Evolutionary conservation across 2,329 filamentous ascomycete species (phyloP).

Genomic region (Colletotrichum abscissum): DNA sequence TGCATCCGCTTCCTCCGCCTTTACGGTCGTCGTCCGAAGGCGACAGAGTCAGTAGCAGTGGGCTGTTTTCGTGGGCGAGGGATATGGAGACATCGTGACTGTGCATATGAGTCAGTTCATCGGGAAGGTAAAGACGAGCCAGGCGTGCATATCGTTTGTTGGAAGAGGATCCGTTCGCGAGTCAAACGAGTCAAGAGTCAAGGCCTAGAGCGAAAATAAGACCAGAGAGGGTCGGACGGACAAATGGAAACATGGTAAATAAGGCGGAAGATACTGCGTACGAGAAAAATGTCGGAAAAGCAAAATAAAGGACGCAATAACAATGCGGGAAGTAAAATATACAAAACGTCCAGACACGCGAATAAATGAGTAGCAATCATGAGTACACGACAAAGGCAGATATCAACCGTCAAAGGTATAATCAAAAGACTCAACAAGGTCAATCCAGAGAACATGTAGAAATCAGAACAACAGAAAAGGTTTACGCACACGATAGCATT

Average conservation of each 20-base stretch:
- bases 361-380: neutral
- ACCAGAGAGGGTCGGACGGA: slow-evolving; percentile 18
- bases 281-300: slow-evolving; percentile 4
- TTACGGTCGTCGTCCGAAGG: neutral
- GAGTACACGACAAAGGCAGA: neutral
- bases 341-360: neutral
- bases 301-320: slow-evolving; percentile 36
- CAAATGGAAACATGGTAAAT: slow-evolving; percentile 4
- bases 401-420: neutral
- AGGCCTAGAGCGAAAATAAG: neutral
- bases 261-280: slow-evolving; percentile 28
- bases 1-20: neutral
- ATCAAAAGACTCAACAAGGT: neutral
- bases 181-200: slow-evolving; percentile 26
- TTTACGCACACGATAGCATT: slow-evolving; percentile 58
- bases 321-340: neutral
- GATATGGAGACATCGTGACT: slow-evolving; percentile 61
- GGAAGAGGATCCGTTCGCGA: neutral
- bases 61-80: slow-evolving; percentile 57
- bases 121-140: slow-evolving; percentile 5
- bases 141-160: slow-evolving; percentile 23
- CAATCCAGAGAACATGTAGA: neutral
- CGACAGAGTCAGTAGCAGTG: slow-evolving; percentile 49
- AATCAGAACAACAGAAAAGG: neutral
- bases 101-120: slow-evolving; percentile 27